Evolutionary conservation across 805 yeast species (phyloP), one percentile per base, ranked within the genome.

Genomic region (Metschnikowia gelsemii): DNA sequence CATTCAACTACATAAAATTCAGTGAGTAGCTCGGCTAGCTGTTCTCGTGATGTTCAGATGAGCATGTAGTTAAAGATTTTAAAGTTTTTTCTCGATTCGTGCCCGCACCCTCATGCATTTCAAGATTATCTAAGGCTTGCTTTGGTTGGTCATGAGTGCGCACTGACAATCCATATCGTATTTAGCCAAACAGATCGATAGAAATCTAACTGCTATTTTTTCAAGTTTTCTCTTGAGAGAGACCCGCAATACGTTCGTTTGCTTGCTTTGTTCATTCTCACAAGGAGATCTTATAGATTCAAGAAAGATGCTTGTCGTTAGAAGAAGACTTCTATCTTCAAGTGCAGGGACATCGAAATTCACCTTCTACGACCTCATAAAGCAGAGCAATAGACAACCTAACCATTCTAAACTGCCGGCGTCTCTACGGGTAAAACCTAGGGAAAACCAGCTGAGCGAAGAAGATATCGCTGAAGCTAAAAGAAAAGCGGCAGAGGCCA

Each of bases 401-500:
- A 40, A 37, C 7, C 61, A 61, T 29, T 14, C 25, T 14, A 11
- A 32, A 6, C 46, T 42, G 46, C 46, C 46, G 31, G 31, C 16
- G n/a, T 24, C 35, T 3, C 17, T 28, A 23, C 18, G 16, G 20
- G 34, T 32, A 20, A 34, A 36, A 22, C 29, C 12, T 12, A 13
- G 35, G 5, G 13, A 26, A 2, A n/a, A 3, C 36, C n/a, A 19
- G 9, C 11, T 17, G 4, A 6, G 4, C 3, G 28, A 13, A 11
- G 17, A 18, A 17, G 32, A 22, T 5, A 13, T 7, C 8, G 28
- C 35, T 12, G 39, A 40, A 19, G 17, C 16, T 3, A 34, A 19
- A 14, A 6, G 26, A 8, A 29, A 14, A 18, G 57, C 76, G 0
- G 66, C 75, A 0, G 78, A 73, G 41, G 75, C 76, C 33, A 64